Conservation (phyloP, 306 rosid species). For the Abrus precatorius region DNA sequence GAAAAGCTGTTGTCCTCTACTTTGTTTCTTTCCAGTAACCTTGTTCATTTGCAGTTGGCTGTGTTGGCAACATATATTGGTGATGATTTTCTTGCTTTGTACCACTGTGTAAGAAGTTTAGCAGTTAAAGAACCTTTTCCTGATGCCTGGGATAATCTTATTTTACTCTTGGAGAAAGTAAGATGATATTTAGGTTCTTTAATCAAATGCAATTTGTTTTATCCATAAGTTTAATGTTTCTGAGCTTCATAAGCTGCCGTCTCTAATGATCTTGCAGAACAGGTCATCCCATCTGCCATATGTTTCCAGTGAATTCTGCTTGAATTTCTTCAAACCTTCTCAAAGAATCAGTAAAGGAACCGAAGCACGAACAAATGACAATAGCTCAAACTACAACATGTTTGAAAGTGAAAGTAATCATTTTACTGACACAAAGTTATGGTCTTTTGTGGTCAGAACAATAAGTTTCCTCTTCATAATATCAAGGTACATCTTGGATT, state of each 20-base stretch:
- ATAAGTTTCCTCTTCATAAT: conserved; percentile 68
- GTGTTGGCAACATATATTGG: conserved; percentile 79
- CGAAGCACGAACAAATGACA: conserved; percentile 17
- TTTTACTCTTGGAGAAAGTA: conserved; percentile 74
- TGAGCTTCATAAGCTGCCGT: background rate
- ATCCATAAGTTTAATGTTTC: conserved; percentile 9
- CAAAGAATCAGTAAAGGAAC: conserved; percentile 44
- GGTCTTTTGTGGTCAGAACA: conserved; percentile 66
- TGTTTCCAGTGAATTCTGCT: conserved; percentile 47
- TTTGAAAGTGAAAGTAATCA: conserved; percentile 38
- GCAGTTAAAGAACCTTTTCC: conserved; percentile 83
- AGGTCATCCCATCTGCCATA: conserved; percentile 60
- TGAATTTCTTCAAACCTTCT: conserved; percentile 63
- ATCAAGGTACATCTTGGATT: conserved; percentile 63
- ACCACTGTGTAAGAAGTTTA: conserved; percentile 79
- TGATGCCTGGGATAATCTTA: conserved; percentile 71
- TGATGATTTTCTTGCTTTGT: conserved; percentile 78
- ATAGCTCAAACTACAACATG: conserved; percentile 27
- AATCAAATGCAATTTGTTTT: background rate
- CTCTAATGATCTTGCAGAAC: conserved; percentile 62
- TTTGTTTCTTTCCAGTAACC: background rate
- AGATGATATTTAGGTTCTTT: conserved; percentile 16
- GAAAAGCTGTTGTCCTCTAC: background rate
- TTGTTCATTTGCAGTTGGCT: conserved; percentile 66
- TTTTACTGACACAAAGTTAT: conserved; percentile 49